Percentiles rank a stretch among this genome's conserved stretches.
phyloP scores from a whole-genome alignment of 2,329 filamentous ascomycete species.

The Cladophialophora yegresii region DNA sequence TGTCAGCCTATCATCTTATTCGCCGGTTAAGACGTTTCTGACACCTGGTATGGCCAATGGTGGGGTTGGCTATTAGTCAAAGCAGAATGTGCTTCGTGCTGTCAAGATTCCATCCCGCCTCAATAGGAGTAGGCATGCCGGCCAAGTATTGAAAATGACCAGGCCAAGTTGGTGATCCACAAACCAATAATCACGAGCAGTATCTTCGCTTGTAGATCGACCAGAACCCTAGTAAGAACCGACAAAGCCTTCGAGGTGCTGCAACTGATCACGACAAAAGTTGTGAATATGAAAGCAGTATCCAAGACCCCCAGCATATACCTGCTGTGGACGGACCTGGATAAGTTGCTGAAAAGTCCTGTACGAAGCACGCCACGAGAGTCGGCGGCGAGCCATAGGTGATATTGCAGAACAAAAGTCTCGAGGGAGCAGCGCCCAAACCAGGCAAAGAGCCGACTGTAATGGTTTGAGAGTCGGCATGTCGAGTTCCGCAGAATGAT shows the following conservation, averaged over 20 bases:
- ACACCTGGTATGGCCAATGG: background rate
- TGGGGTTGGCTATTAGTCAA: background rate
- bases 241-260: conserved; percentile 44
- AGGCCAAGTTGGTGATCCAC: conserved; percentile 10
- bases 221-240: conserved; percentile 44
- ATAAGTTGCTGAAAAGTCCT: conserved; percentile 34
- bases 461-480: conserved; percentile 45
- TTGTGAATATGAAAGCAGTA: conserved; percentile 41
- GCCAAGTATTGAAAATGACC: background rate
- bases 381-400: conserved; percentile 64
- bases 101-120: background rate
- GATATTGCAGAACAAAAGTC: conserved; percentile 62
- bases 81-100: background rate
- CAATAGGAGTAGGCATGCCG: background rate
- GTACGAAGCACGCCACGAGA: conserved; percentile 54
- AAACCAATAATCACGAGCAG: background rate
- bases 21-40: background rate
- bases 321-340: conserved; percentile 5
- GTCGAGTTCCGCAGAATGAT: conserved; percentile 56
- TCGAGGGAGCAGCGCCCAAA: conserved; percentile 61
- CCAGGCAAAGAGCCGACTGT: conserved; percentile 55
- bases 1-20: background rate
- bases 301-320: conserved; percentile 38
- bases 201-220: background rate
- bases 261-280: conserved; percentile 50